phyloP scores from a whole-genome alignment of 2,329 filamentous ascomycete species.

The Arthrobotrys sphaeroides region DNA sequence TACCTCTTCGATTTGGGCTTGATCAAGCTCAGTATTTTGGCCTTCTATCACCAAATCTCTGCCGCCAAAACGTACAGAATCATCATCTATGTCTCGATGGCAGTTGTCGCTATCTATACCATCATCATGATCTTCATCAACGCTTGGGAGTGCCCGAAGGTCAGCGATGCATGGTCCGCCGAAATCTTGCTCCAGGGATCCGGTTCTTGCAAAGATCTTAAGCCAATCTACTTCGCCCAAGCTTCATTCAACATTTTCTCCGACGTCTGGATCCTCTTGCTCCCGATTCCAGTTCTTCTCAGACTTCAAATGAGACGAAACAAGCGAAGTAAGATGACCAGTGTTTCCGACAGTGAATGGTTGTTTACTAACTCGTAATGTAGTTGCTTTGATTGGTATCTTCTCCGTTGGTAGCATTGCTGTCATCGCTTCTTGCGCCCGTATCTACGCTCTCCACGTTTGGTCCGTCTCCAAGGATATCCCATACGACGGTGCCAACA shows the following conservation, averaged over 20 bases:
- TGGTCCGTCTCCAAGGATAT: slow-evolving; percentile 38
- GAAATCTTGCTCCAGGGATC: slow-evolving; percentile 55
- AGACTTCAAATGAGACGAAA: slow-evolving; percentile 62
- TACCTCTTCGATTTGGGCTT: slow-evolving; percentile 61
- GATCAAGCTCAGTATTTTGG: slow-evolving; percentile 62
- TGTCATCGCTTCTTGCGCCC: slow-evolving; percentile 58
- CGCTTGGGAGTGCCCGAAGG: slow-evolving; percentile 57
- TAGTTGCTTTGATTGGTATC: slow-evolving; percentile 55
- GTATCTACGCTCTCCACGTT: slow-evolving; percentile 58
- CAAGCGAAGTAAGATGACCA: slow-evolving; percentile 58
- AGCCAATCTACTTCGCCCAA: slow-evolving; percentile 61
- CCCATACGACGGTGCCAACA: slow-evolving; percentile 56
- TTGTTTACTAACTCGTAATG: neutral
- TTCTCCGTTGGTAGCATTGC: slow-evolving; percentile 57
- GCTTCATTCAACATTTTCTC: slow-evolving; percentile 64
- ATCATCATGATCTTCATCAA: slow-evolving; percentile 59
- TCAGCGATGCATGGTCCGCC: slow-evolving; percentile 57
- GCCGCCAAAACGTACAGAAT: slow-evolving; percentile 56
- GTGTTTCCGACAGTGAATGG: neutral
- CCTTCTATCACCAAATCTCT: slow-evolving; percentile 63
- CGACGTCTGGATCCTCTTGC: slow-evolving; percentile 64
- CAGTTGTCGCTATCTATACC: slow-evolving; percentile 59
- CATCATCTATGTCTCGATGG: slow-evolving; percentile 60
- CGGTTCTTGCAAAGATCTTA: slow-evolving; percentile 60
- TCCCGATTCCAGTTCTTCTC: slow-evolving; percentile 66